Conservation (phyloP, 2,329 filamentous ascomycete genomes). For the Fusarium sp. region DNA sequence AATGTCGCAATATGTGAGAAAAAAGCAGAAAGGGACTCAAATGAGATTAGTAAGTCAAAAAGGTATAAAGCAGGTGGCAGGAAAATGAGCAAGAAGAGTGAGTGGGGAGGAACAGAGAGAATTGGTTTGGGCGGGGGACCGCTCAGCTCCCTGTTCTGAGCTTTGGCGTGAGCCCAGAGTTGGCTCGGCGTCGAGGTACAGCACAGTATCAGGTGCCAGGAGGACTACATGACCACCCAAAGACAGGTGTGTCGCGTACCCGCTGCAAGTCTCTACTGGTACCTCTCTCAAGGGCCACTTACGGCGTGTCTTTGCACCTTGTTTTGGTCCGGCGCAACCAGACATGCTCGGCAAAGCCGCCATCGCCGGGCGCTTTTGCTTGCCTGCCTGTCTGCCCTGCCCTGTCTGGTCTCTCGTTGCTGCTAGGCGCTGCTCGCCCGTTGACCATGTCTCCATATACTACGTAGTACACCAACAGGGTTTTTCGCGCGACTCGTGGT, state of each 20-base stretch:
- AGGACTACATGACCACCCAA: slow-evolving; percentile 52
- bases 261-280: slow-evolving; percentile 53
- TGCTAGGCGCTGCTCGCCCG: not conserved
- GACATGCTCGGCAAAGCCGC: slow-evolving; percentile 46
- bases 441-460: slow-evolving; percentile 25
- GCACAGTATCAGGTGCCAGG: slow-evolving; percentile 54
- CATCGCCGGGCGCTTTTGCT: slow-evolving; percentile 38
- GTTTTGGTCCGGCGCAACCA: slow-evolving; percentile 47
- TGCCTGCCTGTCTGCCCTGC: slow-evolving; percentile 34
- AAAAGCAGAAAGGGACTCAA: not conserved
- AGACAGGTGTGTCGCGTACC: slow-evolving; percentile 54
- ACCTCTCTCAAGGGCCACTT: slow-evolving; percentile 48
- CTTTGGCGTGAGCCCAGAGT: slow-evolving; percentile 35
- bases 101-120: slow-evolving; percentile 47
- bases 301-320: slow-evolving; percentile 44
- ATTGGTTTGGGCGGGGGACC: slow-evolving; percentile 48
- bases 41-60: slow-evolving; percentile 22
- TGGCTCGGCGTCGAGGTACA: slow-evolving; percentile 48
- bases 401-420: slow-evolving; percentile 23
- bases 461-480: slow-evolving; percentile 14
- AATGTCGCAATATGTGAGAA: slow-evolving; percentile 1
- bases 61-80: slow-evolving; percentile 29
- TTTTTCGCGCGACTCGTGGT: slow-evolving; percentile 41
- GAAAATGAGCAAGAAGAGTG: slow-evolving; percentile 45
- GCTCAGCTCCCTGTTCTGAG: slow-evolving; percentile 49